Evolutionary conservation across 78 protist species (phyloP).

Genomic region (Cavenderia fasciculata): DNA sequence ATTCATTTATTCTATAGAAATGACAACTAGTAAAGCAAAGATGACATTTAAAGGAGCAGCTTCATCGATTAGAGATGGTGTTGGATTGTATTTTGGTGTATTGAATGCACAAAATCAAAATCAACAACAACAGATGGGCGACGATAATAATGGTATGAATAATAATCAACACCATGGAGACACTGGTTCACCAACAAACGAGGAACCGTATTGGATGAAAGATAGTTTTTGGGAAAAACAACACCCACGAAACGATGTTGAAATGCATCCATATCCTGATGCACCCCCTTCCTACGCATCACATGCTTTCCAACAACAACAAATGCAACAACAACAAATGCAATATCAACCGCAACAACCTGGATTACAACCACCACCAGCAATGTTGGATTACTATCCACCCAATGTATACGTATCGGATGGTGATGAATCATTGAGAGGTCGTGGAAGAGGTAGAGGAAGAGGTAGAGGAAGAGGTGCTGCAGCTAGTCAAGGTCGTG

Average conservation of each 20-base stretch:
- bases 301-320: conserved; percentile 9
- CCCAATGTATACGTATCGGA: background rate
- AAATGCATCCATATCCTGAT: conserved; percentile 29
- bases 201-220: conserved; percentile 80
- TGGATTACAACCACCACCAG: background rate
- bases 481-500: background rate
- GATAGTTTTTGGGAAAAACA: conserved; percentile 68
- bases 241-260: conserved; percentile 15
- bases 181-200: too few relatives aligned
- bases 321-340: background rate
- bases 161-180: too few relatives aligned
- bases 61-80: conserved; percentile 51
- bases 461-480: conserved; percentile 75
- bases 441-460: conserved; percentile 66
- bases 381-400: conserved; percentile 43
- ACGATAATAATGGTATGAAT: too few relatives aligned
- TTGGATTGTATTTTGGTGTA: conserved; percentile 68
- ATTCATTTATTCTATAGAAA: too few relatives aligned
- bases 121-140: background rate
- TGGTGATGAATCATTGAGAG: background rate
- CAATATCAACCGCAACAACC: background rate
- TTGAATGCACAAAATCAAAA: background rate
- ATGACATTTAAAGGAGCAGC: conserved; percentile 63
- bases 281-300: conserved; percentile 71
- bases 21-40: too few relatives aligned